Evolutionary conservation across 805 yeast species (phyloP).

Genomic region (Citeromyces nyonsensis): DNA sequence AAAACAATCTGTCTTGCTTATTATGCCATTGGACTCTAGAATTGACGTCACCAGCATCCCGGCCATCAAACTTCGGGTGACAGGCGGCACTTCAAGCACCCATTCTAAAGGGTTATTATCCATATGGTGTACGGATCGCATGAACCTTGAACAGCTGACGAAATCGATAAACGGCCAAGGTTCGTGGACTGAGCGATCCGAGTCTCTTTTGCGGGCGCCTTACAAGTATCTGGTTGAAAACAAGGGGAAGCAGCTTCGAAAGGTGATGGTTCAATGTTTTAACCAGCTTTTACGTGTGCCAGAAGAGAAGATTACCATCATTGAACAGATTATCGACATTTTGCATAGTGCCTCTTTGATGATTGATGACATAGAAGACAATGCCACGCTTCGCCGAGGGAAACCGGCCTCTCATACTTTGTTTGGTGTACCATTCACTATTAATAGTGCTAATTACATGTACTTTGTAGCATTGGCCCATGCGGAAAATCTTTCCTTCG

Average conservation of each 20-base stretch:
- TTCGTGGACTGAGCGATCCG: conserved; percentile 14
- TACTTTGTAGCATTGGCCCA: conserved; percentile 56
- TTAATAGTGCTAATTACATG: conserved; percentile 74
- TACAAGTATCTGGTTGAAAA: conserved; percentile 29
- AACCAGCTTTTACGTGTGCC: conserved; percentile 33
- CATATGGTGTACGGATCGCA: too few species aligned
- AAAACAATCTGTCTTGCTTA: conserved; percentile 14
- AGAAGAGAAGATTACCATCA: conserved; percentile 15
- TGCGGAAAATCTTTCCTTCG: conserved; percentile 17
- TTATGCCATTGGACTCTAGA: conserved; percentile 15
- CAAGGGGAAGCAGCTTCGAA: conserved; percentile 43
- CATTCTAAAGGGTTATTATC: conserved; percentile 10
- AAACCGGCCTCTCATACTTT: conserved; percentile 63
- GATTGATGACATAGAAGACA: conserved; percentile 85
- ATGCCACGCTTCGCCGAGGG: conserved; percentile 59
- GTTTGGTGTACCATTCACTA: conserved; percentile 66
- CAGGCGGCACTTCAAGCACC: conserved; percentile 27
- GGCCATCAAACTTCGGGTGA: conserved; percentile 21
- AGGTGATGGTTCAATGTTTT: conserved; percentile 31
- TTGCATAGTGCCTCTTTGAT: conserved; percentile 54
- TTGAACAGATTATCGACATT: conserved; percentile 35
- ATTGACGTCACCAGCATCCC: conserved; percentile 16
- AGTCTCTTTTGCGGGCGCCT: conserved; percentile 21
- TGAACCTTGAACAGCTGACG: too few species aligned
- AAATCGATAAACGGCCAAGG: too few species aligned